phyloP scores from a whole-genome alignment of 1,284 basidiomycete genomes.

The Cerioporus squamosus region DNA sequence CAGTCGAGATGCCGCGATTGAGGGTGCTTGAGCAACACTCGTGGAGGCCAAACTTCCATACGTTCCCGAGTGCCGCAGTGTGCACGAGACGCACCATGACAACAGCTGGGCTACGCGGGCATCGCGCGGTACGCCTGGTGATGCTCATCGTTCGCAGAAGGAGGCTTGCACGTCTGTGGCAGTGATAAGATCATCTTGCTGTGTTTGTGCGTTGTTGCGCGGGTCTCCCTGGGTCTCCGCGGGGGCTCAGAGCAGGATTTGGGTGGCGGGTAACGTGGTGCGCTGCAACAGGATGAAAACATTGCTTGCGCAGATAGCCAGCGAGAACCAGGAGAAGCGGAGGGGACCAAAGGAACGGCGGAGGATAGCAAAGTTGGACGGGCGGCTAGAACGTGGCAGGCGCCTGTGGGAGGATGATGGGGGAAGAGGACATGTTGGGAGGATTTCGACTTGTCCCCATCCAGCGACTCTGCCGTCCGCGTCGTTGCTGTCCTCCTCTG shows the following conservation, averaged over 20 bases:
- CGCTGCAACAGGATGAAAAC: background rate
- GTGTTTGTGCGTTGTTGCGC: background rate
- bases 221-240: too few relatives aligned
- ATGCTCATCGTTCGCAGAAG: background rate
- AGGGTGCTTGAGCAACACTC: too few relatives aligned
- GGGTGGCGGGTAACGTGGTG: background rate
- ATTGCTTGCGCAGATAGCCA: background rate
- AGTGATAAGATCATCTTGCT: constrained; percentile 3
- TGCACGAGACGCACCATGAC: background rate
- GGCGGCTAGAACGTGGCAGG: constrained; percentile 12
- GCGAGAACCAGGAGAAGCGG: too few relatives aligned
- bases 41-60: background rate
- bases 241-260: too few relatives aligned
- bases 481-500: constrained; percentile 7
- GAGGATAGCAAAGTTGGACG: background rate
- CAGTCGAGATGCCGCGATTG: background rate
- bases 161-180: background rate
- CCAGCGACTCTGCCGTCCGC: background rate
- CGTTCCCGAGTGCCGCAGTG: too few relatives aligned
- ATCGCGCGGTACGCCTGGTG: background rate
- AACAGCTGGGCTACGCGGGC: background rate
- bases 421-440: background rate
- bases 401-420: constrained; percentile 9
- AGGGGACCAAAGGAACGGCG: background rate
- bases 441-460: constrained; percentile 7